phyloP scores from a whole-genome alignment of 108 stramenopile species.

The Chaetoceros tenuissimus region DNA sequence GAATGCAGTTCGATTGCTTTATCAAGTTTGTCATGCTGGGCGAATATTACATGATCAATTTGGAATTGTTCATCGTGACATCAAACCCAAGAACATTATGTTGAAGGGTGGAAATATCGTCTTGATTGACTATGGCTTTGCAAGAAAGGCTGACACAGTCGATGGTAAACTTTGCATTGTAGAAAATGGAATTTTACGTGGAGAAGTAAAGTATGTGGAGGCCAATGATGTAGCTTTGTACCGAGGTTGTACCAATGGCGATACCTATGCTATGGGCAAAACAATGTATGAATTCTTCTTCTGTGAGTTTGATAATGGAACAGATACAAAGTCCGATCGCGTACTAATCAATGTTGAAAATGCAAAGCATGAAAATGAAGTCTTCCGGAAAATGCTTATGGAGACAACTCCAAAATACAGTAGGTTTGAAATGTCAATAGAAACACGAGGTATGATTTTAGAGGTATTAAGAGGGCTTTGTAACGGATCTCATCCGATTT shows the following conservation, averaged over 20 bases:
- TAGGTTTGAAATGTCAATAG: no score
- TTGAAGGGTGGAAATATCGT: conserved; percentile 4
- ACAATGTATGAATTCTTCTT: conserved; percentile 20
- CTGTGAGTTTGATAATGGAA: conserved; percentile 2
- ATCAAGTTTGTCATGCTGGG: conserved; percentile 8
- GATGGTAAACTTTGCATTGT: conserved; percentile 9
- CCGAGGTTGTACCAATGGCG: conserved; percentile 12
- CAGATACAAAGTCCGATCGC: no score
- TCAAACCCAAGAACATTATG: conserved; percentile 2
- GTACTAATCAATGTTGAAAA: no score
- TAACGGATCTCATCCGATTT: no score
- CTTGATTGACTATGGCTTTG: conserved; percentile 23
- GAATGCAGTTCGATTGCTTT: conserved; percentile 1
- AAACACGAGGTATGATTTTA: no score
- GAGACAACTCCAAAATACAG: no score
- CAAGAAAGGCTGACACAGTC: conserved; percentile 2
- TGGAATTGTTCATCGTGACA: conserved; percentile 8
- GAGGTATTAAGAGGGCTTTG: no score
- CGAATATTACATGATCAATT: conserved; percentile 4
- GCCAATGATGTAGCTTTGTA: conserved; percentile 10
- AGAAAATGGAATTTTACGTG: conserved; percentile 5
- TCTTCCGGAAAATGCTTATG: no score
- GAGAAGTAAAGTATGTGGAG: conserved; percentile 10
- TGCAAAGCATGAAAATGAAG: no score
- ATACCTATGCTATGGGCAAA: conserved; percentile 22